Evolutionary conservation across 2,329 filamentous ascomycete genomes (phyloP).

Genomic region (Phialophora expanda): DNA sequence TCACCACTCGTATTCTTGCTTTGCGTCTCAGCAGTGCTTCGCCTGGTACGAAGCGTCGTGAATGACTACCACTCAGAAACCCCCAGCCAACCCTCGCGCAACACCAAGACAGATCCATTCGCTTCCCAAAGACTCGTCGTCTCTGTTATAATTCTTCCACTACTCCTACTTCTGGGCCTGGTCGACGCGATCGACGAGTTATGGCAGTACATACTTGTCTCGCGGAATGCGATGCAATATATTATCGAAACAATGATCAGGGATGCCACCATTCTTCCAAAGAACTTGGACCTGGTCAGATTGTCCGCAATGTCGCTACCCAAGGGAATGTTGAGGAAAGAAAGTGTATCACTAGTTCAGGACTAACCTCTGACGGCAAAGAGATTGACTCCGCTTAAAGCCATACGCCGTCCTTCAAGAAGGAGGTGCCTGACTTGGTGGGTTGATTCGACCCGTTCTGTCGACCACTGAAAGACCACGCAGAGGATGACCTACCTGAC

Average conservation of each 20-base stretch:
- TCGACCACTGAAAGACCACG: neutral
- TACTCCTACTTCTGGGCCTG: neutral
- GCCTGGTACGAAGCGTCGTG: neutral
- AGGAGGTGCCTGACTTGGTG: neutral
- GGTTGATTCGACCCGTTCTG: neutral
- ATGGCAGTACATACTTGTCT: constrained; percentile 1
- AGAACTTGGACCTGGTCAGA: neutral
- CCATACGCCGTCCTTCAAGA: neutral
- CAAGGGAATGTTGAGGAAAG: neutral
- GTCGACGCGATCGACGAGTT: neutral
- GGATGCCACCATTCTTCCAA: neutral
- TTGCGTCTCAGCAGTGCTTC: neutral
- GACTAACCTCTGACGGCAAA: neutral
- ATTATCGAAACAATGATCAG: neutral
- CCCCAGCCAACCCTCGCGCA: neutral
- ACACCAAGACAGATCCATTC: too few relatives aligned
- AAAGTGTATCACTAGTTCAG: neutral
- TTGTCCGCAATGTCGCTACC: neutral
- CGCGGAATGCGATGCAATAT: neutral
- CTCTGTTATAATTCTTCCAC: neutral
- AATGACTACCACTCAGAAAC: neutral
- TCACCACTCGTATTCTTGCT: neutral
- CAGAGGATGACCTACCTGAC: neutral
- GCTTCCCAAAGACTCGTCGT: neutral
- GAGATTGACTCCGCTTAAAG: neutral